These are phyloP conservation scores for Cercospora sp. DNA, from an alignment of 2,329 filamentous ascomycete species.

Conservation along the genomic window DNA sequence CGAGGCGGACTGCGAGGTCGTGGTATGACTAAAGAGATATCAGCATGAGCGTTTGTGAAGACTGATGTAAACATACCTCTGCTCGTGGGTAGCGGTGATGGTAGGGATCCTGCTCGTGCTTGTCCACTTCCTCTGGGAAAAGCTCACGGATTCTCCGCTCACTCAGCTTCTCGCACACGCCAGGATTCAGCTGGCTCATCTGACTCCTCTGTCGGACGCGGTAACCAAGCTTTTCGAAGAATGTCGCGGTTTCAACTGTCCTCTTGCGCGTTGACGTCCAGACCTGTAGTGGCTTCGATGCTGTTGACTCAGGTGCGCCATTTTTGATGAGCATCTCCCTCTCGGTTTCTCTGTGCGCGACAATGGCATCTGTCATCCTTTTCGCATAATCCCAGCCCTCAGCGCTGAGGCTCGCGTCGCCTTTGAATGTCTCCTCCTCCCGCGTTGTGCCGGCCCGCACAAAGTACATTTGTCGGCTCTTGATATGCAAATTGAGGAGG, in stretches of 20 bases:
- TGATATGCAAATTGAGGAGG: slow-evolving; percentile 95
- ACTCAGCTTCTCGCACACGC: slow-evolving; percentile 90
- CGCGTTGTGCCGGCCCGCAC: slow-evolving; percentile 79
- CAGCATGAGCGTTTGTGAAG: background rate
- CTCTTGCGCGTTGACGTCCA: slow-evolving; percentile 93
- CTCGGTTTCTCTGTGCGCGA: slow-evolving; percentile 82
- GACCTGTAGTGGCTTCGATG: slow-evolving; percentile 77
- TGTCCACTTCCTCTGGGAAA: slow-evolving; percentile 87
- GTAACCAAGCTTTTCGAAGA: slow-evolving; percentile 75
- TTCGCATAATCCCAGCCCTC: slow-evolving; percentile 77
- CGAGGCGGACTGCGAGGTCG: slow-evolving; percentile 93
- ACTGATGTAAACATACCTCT: slow-evolving; percentile 62
- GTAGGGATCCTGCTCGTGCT: slow-evolving; percentile 92
- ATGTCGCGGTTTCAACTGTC: slow-evolving; percentile 85
- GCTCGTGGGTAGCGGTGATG: slow-evolving; percentile 94
- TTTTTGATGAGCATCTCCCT: slow-evolving; percentile 66
- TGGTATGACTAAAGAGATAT: slow-evolving; percentile 76
- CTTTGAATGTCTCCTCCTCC: slow-evolving; percentile 90
- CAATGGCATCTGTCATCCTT: slow-evolving; percentile 80
- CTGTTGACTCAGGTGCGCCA: slow-evolving; percentile 62
- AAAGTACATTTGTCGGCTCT: slow-evolving; percentile 90
- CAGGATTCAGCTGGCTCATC: slow-evolving; percentile 96
- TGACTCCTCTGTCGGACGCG: slow-evolving; percentile 89
- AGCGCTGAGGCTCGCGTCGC: slow-evolving; percentile 79
- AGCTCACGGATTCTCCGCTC: slow-evolving; percentile 76